Evolutionary conservation across 179 eudicot species (phyloP).

Genomic region (Nepenthes alata): DNA sequence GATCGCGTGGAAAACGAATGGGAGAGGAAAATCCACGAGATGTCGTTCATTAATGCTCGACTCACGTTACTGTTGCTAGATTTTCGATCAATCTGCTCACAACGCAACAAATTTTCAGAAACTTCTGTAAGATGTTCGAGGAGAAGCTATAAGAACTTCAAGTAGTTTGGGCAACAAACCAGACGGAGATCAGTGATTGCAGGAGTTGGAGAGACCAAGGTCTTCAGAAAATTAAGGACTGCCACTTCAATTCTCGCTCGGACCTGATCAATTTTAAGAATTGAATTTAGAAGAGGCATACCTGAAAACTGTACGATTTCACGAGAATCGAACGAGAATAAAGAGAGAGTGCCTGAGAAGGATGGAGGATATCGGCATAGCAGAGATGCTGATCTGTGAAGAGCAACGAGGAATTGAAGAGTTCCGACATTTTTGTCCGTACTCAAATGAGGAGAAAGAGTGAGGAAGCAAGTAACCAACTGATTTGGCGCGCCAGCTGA

Average conservation of each 20-base stretch:
- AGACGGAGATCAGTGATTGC: conserved; percentile 62
- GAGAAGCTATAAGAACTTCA: not conserved
- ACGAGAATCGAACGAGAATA: not conserved
- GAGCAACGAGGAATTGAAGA: conserved; percentile 47
- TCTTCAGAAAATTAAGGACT: conserved; percentile 58
- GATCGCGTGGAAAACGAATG: conserved; percentile 54
- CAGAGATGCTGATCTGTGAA: conserved; percentile 82
- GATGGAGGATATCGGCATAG: conserved; percentile 83
- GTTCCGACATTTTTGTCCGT: conserved; percentile 33
- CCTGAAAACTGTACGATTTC: not conserved
- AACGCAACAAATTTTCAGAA: not conserved
- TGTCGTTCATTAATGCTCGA: conserved; percentile 50
- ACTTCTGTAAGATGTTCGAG: not conserved
- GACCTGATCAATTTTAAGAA: conserved; percentile 30
- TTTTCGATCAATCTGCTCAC: conserved; percentile 49
- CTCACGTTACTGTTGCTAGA: conserved; percentile 60
- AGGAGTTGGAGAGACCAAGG: conserved; percentile 50
- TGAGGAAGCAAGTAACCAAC: not conserved
- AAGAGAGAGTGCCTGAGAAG: conserved; percentile 37
- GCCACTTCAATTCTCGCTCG: conserved; percentile 86
- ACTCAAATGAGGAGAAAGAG: not conserved
- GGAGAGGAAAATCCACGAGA: conserved; percentile 69
- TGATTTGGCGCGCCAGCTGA: too few relatives aligned
- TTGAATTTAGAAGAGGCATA: not conserved
- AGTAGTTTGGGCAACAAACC: conserved; percentile 22